phyloP scores from a whole-genome alignment of 2,329 filamentous ascomycete genomes.

The Fusarium humuli region DNA sequence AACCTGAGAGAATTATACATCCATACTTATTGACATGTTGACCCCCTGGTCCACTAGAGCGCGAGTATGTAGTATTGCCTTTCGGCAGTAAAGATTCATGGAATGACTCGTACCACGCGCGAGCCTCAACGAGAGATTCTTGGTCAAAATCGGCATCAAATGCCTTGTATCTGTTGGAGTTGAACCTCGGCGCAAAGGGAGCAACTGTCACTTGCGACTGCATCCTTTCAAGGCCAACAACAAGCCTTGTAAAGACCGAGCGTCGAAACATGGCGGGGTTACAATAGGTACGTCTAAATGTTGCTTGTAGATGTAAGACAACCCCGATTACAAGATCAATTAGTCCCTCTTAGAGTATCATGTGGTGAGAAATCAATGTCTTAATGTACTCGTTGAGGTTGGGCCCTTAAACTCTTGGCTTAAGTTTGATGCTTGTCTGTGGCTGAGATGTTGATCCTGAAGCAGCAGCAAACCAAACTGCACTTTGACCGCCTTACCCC shows the following conservation, averaged over 20 bases:
- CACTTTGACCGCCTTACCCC: conserved; percentile 42
- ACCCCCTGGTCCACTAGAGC: conserved; percentile 71
- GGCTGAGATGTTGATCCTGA: conserved; percentile 26
- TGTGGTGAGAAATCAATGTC: conserved; percentile 1
- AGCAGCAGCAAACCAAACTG: conserved; percentile 31
- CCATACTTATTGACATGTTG: conserved; percentile 72
- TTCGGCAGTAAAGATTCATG: conserved; percentile 58
- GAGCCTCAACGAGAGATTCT: conserved; percentile 63
- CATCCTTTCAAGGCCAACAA: neutral
- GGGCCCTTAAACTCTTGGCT: conserved; percentile 17
- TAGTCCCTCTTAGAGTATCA: neutral
- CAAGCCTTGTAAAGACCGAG: conserved; percentile 2
- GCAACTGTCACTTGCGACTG: neutral
- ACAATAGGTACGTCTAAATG: neutral
- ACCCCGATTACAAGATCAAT: neutral
- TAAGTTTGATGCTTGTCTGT: conserved; percentile 16
- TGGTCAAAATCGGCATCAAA: conserved; percentile 63
- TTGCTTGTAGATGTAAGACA: neutral
- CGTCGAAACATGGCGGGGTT: conserved; percentile 29
- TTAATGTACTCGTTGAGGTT: conserved; percentile 4
- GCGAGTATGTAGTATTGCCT: conserved; percentile 65
- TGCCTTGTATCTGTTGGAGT: conserved; percentile 58
- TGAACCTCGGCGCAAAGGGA: conserved; percentile 41
- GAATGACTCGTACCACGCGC: conserved; percentile 63
- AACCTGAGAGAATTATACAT: conserved; percentile 47